A percentile compares a stretch with the other conserved stretches of the same genome.
Conservation (phyloP, 257 asterid genomes). For the Anisodus acutangulus region DNA sequence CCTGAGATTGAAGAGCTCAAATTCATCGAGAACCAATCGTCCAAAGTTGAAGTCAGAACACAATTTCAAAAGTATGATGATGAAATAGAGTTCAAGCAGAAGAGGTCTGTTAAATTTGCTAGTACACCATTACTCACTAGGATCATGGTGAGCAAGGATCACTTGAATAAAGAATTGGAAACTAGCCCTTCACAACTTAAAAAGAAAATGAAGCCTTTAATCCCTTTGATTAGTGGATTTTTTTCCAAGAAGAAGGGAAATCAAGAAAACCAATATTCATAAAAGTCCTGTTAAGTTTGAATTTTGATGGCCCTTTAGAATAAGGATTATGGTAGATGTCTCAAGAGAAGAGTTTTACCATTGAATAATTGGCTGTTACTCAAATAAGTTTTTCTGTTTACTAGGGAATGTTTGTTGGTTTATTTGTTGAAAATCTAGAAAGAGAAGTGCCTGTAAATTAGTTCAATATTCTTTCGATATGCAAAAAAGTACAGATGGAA, state of each 20-base stretch:
- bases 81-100: constrained; percentile 42
- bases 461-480: constrained; percentile 5
- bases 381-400: background rate
- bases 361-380: constrained; percentile 11
- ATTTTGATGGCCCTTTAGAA: background rate
- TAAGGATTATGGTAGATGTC: constrained; percentile 21
- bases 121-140: constrained; percentile 64
- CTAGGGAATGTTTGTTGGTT: background rate
- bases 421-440: background rate
- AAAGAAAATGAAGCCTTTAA: constrained; percentile 49
- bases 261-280: constrained; percentile 29
- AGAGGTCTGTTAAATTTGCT: constrained; percentile 79
- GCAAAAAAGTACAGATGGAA: background rate
- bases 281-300: background rate
- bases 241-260: constrained; percentile 55
- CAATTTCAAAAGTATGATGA: background rate
- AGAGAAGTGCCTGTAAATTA: background rate
- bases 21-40: constrained; percentile 52
- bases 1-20: constrained; percentile 71
- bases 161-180: constrained; percentile 20
- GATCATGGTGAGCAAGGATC: constrained; percentile 16
- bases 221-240: constrained; percentile 60
- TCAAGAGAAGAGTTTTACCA: background rate
- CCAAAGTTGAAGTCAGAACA: constrained; percentile 9
- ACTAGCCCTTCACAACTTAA: constrained; percentile 31